phyloP scores from a whole-genome alignment of 345 rosid species.

The Gossypium raimondii region DNA sequence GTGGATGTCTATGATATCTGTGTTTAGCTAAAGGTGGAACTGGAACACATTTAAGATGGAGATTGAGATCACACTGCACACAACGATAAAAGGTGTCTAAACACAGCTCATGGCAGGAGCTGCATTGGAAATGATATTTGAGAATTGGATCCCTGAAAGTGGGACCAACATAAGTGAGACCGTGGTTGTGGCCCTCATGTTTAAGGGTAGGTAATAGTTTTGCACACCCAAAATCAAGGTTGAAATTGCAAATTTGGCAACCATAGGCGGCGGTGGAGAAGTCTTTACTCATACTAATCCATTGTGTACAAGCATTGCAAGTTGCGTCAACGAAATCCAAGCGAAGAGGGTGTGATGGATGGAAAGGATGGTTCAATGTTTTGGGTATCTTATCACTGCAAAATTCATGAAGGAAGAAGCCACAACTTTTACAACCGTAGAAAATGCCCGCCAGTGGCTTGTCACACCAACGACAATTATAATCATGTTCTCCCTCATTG shows the following conservation, averaged over 20 bases:
- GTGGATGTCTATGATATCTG: background rate
- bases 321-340: background rate
- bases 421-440: slow-evolving; percentile 5
- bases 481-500: background rate
- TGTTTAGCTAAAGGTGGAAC: background rate
- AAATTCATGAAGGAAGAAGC: background rate
- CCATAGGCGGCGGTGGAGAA: background rate
- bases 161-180: background rate
- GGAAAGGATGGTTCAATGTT: slow-evolving; percentile 11
- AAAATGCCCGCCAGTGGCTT: background rate
- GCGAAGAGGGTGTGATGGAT: slow-evolving; percentile 9
- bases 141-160: background rate
- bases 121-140: too few relatives aligned
- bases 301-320: background rate
- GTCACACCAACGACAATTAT: slow-evolving; percentile 6
- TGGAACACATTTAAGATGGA: slow-evolving; percentile 10
- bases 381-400: background rate
- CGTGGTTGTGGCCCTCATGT: background rate
- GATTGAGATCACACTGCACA: background rate
- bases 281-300: accelerated
- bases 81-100: background rate
- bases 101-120: too few relatives aligned
- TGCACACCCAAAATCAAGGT: background rate
- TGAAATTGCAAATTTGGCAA: background rate
- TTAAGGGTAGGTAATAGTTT: slow-evolving; percentile 9